A percentile compares a stretch with the other conserved stretches of the same genome.
These are phyloP conservation scores for Talaromyces sp. DNA, from an alignment of 2,329 filamentous ascomycete genomes.

Conservation along the genomic window DNA sequence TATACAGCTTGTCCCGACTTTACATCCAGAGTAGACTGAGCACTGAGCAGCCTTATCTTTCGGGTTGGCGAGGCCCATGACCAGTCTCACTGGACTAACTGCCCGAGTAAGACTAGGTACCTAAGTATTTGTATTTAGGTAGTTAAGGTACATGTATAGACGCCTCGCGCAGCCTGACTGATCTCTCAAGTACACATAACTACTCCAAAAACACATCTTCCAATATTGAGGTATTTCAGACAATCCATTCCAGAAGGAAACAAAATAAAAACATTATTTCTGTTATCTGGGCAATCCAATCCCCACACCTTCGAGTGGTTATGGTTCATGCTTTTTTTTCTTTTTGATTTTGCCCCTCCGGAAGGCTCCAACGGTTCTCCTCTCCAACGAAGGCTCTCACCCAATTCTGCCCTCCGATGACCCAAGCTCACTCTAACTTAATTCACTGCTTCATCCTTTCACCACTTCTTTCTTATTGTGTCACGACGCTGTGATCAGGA, in stretches of 20 bases:
- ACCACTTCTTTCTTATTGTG: neutral
- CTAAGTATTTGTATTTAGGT: neutral
- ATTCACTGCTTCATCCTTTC: neutral
- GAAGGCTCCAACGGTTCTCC: neutral
- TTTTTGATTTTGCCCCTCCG: constrained; percentile 11
- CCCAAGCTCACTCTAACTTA: constrained; percentile 7
- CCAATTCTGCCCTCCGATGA: constrained; percentile 6
- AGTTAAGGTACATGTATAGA: neutral
- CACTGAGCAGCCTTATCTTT: constrained; percentile 1
- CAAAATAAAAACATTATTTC: neutral
- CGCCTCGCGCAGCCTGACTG: neutral
- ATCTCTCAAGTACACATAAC: neutral
- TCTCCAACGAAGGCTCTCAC: neutral
- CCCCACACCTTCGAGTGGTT: neutral
- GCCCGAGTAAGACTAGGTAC: constrained; percentile 2
- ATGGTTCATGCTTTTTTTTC: neutral
- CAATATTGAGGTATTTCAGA: neutral
- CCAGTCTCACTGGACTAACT: constrained; percentile 3
- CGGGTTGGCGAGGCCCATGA: neutral
- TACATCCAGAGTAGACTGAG: neutral
- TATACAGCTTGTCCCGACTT: neutral
- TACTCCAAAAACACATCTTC: neutral
- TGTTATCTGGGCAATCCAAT: neutral
- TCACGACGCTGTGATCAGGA: neutral
- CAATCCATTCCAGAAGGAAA: neutral